These are phyloP conservation scores for Rhodotorula babjevae DNA, from an alignment of 768 basidiomycete species.

Conservation along the genomic window DNA sequence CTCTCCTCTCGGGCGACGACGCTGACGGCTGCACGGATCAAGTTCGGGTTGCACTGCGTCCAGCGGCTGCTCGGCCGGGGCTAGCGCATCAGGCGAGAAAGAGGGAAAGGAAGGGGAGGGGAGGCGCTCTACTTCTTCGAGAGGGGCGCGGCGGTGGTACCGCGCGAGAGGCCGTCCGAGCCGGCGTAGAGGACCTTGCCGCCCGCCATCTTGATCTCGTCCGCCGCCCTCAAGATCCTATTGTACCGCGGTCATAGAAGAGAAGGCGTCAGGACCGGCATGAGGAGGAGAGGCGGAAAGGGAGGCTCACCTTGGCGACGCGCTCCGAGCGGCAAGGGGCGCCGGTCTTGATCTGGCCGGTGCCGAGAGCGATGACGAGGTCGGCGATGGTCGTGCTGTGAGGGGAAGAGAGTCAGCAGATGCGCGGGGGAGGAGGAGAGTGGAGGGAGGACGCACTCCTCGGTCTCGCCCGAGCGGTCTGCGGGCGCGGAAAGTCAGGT, in stretches of 20 bases:
- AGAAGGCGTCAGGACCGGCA: background rate
- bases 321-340: slow-evolving; percentile 94
- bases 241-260: background rate
- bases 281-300: background rate
- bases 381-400: slow-evolving; percentile 36
- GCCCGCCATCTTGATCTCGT: slow-evolving; percentile 55
- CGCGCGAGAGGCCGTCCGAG: slow-evolving; percentile 24
- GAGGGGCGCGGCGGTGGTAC: slow-evolving; percentile 23
- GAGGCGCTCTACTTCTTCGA: slow-evolving; percentile 8
- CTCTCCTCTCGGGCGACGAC: no score
- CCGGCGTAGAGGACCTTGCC: slow-evolving; percentile 18
- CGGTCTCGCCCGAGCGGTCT: slow-evolving; percentile 48
- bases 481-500: background rate
- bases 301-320: slow-evolving; percentile 62
- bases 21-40: no score
- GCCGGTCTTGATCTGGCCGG: slow-evolving; percentile 97
- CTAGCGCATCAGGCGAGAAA: background rate
- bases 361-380: slow-evolving; percentile 70
- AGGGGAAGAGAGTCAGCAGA: background rate
- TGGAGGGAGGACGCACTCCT: background rate
- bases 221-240: slow-evolving; percentile 78
- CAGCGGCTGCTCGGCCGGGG: no score
- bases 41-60: no score
- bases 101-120: background rate
- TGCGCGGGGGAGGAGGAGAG: no score